A percentile compares a stretch with the other conserved stretches of the same genome.
Conservation (phyloP, 345 rosid species). For the Brassica napus region Da-Ae NC_063436.1:14511001-14511500, state of each 20-base stretch:
- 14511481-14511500: too few relatives aligned
- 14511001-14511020: not conserved
- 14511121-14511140: not conserved
- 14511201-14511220: not conserved
- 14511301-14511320: not conserved
- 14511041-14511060: not conserved
- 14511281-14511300: not conserved
- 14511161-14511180: not conserved
- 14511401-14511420: too few relatives aligned
- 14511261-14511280: not conserved
- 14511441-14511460: too few relatives aligned
- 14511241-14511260: not conserved
- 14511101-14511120: not conserved
- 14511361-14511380: not conserved
- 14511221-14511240: not conserved
- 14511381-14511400: not conserved
- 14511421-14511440: too few relatives aligned
- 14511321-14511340: not conserved
- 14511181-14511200: too few relatives aligned
- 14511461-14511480: too few relatives aligned
- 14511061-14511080: not conserved
- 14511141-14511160: not conserved
- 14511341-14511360: not conserved
- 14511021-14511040: not conserved
- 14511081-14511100: not conserved